Evolutionary conservation across 805 yeast genomes (phyloP).

Genomic region (Saccharomycopsis microspora): DNA sequence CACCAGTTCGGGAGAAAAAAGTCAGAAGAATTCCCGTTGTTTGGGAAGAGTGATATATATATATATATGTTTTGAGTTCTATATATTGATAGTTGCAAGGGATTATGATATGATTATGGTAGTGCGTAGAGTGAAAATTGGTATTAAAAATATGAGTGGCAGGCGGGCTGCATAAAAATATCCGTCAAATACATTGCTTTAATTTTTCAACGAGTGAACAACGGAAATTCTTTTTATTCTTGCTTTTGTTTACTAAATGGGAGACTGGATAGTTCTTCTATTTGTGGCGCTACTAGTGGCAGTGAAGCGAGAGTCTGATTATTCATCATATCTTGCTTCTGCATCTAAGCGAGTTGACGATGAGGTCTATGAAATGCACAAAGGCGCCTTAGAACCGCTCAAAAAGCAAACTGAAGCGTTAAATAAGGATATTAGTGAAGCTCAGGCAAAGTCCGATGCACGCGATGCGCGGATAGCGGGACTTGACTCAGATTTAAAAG

Average conservation of each 20-base stretch:
- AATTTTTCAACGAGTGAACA: background rate
- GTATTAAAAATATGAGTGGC: too few relatives aligned
- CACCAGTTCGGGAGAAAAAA: background rate
- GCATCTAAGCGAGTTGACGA: background rate
- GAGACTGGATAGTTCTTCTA: slow-evolving; percentile 1
- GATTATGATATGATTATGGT: too few relatives aligned
- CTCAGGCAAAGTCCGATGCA: background rate
- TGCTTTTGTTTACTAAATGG: background rate
- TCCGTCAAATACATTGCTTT: too few relatives aligned
- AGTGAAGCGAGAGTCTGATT: slow-evolving; percentile 1
- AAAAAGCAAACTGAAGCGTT: background rate
- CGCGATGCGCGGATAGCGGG: background rate
- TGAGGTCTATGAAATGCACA: background rate
- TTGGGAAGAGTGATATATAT: background rate
- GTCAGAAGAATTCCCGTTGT: slow-evolving; percentile 1
- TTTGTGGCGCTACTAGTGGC: background rate
- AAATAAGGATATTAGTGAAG: background rate
- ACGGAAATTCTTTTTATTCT: background rate
- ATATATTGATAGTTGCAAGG: too few relatives aligned
- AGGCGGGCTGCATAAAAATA: too few relatives aligned
- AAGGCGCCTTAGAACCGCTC: background rate
- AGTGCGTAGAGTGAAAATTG: too few relatives aligned
- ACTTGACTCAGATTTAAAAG: background rate
- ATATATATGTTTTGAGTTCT: too few relatives aligned
- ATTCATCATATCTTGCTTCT: background rate